phyloP scores from a whole-genome alignment of 192 early-diverging fungal genomes.

The Backusella morwellensis region DNA sequence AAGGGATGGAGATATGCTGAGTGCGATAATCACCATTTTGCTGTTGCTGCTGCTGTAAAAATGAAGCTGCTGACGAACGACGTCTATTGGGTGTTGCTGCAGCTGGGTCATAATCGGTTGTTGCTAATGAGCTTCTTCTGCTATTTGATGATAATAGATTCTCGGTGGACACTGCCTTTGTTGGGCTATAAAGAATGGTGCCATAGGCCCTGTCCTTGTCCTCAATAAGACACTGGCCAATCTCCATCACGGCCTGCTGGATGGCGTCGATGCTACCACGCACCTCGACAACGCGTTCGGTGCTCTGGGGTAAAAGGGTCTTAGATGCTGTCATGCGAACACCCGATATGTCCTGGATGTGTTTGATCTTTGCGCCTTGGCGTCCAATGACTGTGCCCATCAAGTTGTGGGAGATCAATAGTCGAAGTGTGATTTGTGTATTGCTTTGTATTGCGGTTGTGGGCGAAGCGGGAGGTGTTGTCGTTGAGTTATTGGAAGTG shows the following conservation, averaged over 20 bases:
- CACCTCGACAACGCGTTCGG: constrained; percentile 90
- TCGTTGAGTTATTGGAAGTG: neutral
- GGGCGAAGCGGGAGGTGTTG: constrained; percentile 20
- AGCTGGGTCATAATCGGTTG: neutral
- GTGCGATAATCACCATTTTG: constrained; percentile 50
- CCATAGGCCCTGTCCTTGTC: constrained; percentile 83
- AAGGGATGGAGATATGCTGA: constrained; percentile 89
- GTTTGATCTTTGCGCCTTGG: constrained; percentile 90
- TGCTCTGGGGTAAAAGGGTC: constrained; percentile 89
- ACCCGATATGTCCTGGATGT: constrained; percentile 89
- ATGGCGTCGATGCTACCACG: constrained; percentile 84
- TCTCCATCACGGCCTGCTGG: constrained; percentile 78
- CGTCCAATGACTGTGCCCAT: constrained; percentile 96
- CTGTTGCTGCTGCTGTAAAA: neutral
- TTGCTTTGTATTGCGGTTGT: constrained; percentile 41
- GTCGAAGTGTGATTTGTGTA: constrained; percentile 65
- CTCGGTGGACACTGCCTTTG: constrained; percentile 24
- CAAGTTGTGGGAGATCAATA: constrained; percentile 87
- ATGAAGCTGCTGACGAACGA: constrained; percentile 8
- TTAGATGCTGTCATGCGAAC: constrained; percentile 86
- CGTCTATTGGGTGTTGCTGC: constrained; percentile 8
- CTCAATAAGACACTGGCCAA: constrained; percentile 82
- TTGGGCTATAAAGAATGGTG: constrained; percentile 84
- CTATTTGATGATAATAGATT: constrained; percentile 30
- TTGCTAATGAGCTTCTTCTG: constrained; percentile 41